Evolutionary conservation across 306 rosid genomes (phyloP).

Genomic region (Comarum palustre): DNA sequence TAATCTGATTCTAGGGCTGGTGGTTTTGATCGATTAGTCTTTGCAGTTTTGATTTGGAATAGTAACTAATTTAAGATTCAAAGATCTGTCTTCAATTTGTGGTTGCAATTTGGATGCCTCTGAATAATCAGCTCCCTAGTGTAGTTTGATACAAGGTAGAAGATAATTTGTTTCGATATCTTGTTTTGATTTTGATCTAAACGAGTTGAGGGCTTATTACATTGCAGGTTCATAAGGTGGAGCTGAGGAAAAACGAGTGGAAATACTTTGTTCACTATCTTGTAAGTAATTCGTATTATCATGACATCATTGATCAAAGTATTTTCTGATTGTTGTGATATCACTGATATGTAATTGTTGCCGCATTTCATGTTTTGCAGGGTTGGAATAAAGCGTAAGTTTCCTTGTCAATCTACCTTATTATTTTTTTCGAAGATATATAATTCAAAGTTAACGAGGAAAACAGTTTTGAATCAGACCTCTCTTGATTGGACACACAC

Average conservation of each 20-base stretch:
- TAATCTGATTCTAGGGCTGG: background rate
- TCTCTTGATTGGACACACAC: background rate
- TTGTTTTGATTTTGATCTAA: background rate
- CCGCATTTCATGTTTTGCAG: conserved; percentile 59
- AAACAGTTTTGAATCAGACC: conserved; percentile 14
- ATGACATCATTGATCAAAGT: background rate
- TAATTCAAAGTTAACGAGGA: conserved; percentile 21
- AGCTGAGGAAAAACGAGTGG: conserved; percentile 76
- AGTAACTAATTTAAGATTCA: background rate
- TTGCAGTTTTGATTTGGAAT: background rate
- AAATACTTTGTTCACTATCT: conserved; percentile 92
- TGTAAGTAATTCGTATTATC: conserved; percentile 25
- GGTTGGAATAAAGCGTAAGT: conserved; percentile 88
- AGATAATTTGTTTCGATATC: background rate
- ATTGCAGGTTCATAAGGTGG: conserved; percentile 70
- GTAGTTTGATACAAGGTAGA: background rate
- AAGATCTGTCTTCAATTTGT: background rate
- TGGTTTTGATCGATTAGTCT: background rate
- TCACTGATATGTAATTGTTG: conserved; percentile 1
- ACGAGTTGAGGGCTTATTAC: conserved; percentile 13
- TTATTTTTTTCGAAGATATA: conserved; percentile 13
- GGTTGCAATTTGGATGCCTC: background rate
- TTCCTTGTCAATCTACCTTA: conserved; percentile 25
- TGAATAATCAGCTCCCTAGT: background rate
- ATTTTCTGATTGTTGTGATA: conserved; percentile 3